Base-by-base conservation (phyloP, 257 asterid species). In the Lithospermum erythrorhizon region DNA sequence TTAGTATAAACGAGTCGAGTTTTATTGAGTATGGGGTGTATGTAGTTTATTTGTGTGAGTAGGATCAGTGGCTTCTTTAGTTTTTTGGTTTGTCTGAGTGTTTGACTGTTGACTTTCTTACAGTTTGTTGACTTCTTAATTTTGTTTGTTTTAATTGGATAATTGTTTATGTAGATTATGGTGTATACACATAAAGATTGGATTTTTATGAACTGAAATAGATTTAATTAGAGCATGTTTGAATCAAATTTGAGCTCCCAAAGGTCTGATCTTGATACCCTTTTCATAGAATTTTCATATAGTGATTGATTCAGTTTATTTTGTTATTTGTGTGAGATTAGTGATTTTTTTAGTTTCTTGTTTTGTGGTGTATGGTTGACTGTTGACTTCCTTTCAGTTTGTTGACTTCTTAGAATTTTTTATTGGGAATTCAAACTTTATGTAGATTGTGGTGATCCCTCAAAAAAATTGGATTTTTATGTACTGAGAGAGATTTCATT, bases 211-310 rank as follows among this genome's bases (percentile, higher is more conserved):
- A 6, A 35, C 45, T 35, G 7, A 0, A 4, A 35, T 0, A 35
- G 45, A 35, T 35, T 35, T 35, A 2, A 27, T 27, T 27, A 27
- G 32, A 27, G 32, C 4, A 27, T 3, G 5, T 3, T 27, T 27
- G 32, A 27, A 27, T 27, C 32, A 27, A 27, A 5, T 27, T n/a
- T 27, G 32, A 27, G 32, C 32, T 65, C 5, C 79, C 72, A 3
- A 68, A 76, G 84, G 84, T 73, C 49, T 49, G 3, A 3, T 27
- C 32, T 27, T 11, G 14, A 13, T 58, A 15, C 9, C 47, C 49
- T 21, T 22, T 25, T 19, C 20, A 21, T 27, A 52, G 30, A 48
- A 48, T 58, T 51, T 24, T 0, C 27, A 20, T 0, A 0, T 55
- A 6, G 18, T 62, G 13, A 25, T 23, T 51, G 52, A n/a, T 63